Evolutionary conservation across 768 basidiomycete genomes (phyloP).

Genomic region (Mycena floridula): DNA sequence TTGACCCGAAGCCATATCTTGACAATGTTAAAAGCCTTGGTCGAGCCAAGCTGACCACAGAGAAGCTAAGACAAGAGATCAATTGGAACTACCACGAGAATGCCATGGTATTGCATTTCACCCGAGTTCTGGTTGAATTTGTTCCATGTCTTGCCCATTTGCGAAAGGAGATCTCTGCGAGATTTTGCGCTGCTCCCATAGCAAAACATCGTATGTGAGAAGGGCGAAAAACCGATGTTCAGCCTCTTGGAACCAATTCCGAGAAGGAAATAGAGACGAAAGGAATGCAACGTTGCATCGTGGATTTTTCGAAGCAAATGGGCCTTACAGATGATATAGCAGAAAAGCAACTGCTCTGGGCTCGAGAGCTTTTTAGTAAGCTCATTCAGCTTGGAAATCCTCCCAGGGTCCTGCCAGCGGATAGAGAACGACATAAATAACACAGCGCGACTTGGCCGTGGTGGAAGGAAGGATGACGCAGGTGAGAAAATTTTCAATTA

Average conservation of each 20-base stretch:
- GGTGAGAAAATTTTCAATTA: too few species aligned
- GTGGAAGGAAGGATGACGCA: too few species aligned
- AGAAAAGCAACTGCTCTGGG: conserved; percentile 3
- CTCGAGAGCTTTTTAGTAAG: not conserved
- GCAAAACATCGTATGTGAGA: conserved; percentile 14
- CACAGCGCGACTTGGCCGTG: too few species aligned
- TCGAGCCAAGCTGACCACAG: conserved; percentile 9
- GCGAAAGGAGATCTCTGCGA: conserved; percentile 8
- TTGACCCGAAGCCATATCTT: not conserved
- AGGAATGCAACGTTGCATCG: conserved; percentile 14
- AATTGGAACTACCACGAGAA: conserved; percentile 12
- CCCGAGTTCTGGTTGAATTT: conserved; percentile 13
- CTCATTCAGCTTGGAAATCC: not conserved
- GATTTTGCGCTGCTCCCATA: conserved; percentile 9
- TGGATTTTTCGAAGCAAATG: conserved; percentile 13
- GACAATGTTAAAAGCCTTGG: not conserved
- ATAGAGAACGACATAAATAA: too few species aligned
- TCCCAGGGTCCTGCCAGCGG: too few species aligned
- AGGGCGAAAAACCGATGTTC: conserved; percentile 12
- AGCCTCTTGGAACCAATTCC: conserved; percentile 17
- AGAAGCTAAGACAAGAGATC: conserved; percentile 10
- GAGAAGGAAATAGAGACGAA: conserved; percentile 15
- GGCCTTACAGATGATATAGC: conserved; percentile 11
- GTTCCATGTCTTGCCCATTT: conserved; percentile 13
- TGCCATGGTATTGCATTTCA: conserved; percentile 16